Evolutionary conservation across 1,284 basidiomycete genomes (phyloP), one percentile per base, ranked within the genome.

Genomic region (Grifola frondosa): DNA sequence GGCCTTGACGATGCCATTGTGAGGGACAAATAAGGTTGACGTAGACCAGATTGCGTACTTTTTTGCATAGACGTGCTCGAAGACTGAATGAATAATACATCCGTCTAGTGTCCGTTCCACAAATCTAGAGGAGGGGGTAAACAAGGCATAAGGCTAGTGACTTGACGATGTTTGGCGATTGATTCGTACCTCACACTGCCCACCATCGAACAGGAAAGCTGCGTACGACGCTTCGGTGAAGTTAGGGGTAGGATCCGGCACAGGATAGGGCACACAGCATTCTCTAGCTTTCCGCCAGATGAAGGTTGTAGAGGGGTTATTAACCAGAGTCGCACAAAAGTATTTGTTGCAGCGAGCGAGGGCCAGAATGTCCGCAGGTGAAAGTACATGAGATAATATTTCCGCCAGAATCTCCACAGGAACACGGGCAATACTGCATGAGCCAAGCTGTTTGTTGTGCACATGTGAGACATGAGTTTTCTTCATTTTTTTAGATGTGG

Each of bases 121-220:
- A 81, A 1, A 58, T 45, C 72, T 75, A 41, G 21, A 22, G 23
- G 10, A 32, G 23, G 24, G 26, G 15, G 6, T 37, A 25, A 10
- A 29, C 19, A 41, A 20, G 23, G 15, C 7, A 15, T 13, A 22
- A 24, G 15, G 21, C 29, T 4, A 36, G 36, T 13, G 8, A 37
- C 11, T 26, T 5, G 5, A 21, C 5, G 35, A 30, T 17, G 30
- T n/a, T n/a, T 8, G 21, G 7, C 17, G 16, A 23, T 23, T 6
- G 34, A 28, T 16, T 52, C 69, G 28, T 49, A 84, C 80, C 60
- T 77, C 73, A 52, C 84, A 88, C 3, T 46, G 13, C 1, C 80
- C 81, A 1, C 59, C 61, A 52, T 79, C 77, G 46, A 81, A 87
- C 24, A 86, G 49, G 45, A 83, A 76, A 0, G 81, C 75, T 13